phyloP scores from a whole-genome alignment of 2,329 filamentous ascomycete species.

The Ustilaginoidea virens region DNA sequence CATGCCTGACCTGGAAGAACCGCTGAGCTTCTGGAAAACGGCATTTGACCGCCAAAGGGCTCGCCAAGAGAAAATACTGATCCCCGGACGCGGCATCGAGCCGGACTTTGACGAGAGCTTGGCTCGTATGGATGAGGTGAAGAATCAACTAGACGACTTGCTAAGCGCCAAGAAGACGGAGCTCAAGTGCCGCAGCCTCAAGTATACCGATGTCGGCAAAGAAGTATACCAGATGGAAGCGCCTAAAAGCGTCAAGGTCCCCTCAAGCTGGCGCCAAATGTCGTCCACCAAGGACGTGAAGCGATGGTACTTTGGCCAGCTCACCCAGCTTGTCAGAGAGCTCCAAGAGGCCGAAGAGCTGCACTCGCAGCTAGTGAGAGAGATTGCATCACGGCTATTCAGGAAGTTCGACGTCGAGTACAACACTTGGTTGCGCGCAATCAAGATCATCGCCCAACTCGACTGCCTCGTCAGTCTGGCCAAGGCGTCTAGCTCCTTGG shows the following conservation, averaged over 20 bases:
- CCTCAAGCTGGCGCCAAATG: conserved; percentile 88
- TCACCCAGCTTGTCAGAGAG: conserved; percentile 67
- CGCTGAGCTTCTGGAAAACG: conserved; percentile 73
- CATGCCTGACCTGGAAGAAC: conserved; percentile 70
- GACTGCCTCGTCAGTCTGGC: conserved; percentile 91
- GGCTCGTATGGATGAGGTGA: conserved; percentile 59
- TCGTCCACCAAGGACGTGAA: conserved; percentile 82
- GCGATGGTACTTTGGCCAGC: conserved; percentile 80
- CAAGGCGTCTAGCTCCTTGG: conserved; percentile 70
- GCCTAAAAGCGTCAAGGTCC: conserved; percentile 72
- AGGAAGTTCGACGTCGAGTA: conserved; percentile 81
- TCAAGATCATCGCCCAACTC: conserved; percentile 78
- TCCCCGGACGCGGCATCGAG: conserved; percentile 77
- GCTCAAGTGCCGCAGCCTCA: conserved; percentile 57
- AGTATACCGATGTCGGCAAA: conserved; percentile 78
- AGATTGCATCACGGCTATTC: conserved; percentile 72
- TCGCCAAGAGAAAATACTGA: conserved; percentile 62
- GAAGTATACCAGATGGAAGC: conserved; percentile 94
- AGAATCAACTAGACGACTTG: conserved; percentile 54
- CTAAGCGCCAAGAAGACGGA: conserved; percentile 57
- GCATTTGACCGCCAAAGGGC: conserved; percentile 79
- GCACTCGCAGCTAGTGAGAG: conserved; percentile 79
- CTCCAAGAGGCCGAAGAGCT: conserved; percentile 91
- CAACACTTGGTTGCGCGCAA: conserved; percentile 70
- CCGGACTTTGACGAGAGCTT: conserved; percentile 82